Evolutionary conservation across 768 basidiomycete species (phyloP), one percentile per base, ranked within the genome.

Genomic region (Auricularia sp.): DNA sequence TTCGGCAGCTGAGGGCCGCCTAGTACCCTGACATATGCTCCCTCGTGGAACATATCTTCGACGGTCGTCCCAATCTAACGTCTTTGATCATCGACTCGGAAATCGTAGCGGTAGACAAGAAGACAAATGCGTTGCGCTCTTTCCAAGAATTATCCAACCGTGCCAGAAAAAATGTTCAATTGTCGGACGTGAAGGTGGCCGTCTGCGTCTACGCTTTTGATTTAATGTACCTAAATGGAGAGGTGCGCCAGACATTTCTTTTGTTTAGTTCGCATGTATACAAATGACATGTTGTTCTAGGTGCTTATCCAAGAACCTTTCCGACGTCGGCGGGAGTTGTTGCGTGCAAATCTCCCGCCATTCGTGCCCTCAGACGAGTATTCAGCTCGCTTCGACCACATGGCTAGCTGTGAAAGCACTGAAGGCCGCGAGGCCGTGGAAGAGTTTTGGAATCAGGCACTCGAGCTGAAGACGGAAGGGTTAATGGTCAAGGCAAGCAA

Each of bases 151-250:
- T 97, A 34, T 89, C 92, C 1, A 90, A 87, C 68, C 82, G 94
- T 64, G 87, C 92, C 7, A 85, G 89, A 61, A 94, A 94, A 72
- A 87, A 91, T 70, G 94, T 94, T 37, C 76, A 83, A 64, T 73
- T 92, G 5, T 80, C 82, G 65, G 85, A 94, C 69, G 82, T 97
- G 70, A 87, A 83, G 67, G 82, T 95, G 51, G 75, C 85, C 33
- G 91, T 96, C 1, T 88, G 88, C n/a, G 81, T 96, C 2, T 95
- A 84, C 73, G 88, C 84, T 0, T 97, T 96, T 73, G 94, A 97
- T 76, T 70, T 96, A 66, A 90, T 97, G 91, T 86, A 86, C 70
- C 77, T 92, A 59, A 87, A 96, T 74, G 87, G 84, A 66, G 76
- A 87, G 77, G 94, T 92, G 67, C 74, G 85, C 68, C 75, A 71